Percentiles rank a stretch among this genome's conserved stretches.
Evolutionary conservation across 805 yeast species (phyloP).

Genomic region (Cyberlindnera nakhonratchasimensis): DNA sequence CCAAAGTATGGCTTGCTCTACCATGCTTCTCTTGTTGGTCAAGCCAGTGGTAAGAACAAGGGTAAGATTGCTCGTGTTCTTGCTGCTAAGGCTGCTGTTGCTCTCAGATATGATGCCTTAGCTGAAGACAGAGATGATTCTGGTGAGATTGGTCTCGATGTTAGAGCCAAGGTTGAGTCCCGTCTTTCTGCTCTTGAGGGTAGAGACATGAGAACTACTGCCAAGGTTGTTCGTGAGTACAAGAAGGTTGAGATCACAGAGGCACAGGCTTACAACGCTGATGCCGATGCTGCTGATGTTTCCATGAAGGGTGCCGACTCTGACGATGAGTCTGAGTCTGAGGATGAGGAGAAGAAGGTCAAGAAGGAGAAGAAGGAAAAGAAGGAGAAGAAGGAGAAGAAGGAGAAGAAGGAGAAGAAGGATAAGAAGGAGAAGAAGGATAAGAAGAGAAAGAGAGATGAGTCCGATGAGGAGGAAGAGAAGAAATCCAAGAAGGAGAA

Average conservation of each 20-base stretch:
- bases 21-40: constrained; percentile 96
- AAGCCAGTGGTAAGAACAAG: constrained; percentile 96
- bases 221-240: constrained; percentile 76
- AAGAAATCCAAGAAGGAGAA: constrained; percentile 27
- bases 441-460: constrained; percentile 29
- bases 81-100: constrained; percentile 98
- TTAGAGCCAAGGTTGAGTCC: constrained; percentile 89
- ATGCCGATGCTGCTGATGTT: constrained; percentile 65
- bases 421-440: constrained; percentile 31
- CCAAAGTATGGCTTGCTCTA: constrained; percentile 97
- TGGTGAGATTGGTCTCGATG: constrained; percentile 89
- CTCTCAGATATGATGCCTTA: constrained; percentile 92
- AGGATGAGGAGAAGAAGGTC: constrained; percentile 35
- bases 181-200: constrained; percentile 96
- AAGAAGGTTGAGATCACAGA: constrained; percentile 84
- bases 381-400: constrained; percentile 34
- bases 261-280: constrained; percentile 87
- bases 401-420: constrained; percentile 34
- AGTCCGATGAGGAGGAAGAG: constrained; percentile 26
- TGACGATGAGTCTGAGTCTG: constrained; percentile 37
- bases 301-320: constrained; percentile 32
- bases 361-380: constrained; percentile 35
- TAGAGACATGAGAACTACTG: constrained; percentile 88
- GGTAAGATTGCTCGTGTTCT: constrained; percentile 98
- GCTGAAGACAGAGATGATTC: constrained; percentile 96